Conservation (phyloP, 75 land plant species). For the Larix kaempferi region DNA sequence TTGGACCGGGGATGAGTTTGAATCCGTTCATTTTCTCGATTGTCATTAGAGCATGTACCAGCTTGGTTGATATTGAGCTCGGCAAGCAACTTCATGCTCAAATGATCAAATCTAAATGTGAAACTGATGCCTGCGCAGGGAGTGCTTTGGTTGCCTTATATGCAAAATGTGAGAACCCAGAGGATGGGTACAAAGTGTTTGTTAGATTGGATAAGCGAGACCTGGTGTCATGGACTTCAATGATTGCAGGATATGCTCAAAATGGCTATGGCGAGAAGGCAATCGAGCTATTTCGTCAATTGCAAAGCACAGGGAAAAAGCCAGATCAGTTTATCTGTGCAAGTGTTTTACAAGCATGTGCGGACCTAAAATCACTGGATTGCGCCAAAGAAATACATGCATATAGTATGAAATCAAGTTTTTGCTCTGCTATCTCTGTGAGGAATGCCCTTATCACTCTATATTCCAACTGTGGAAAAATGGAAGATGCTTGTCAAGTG, state of each 20-base stretch:
- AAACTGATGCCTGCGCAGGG: constrained; percentile 9
- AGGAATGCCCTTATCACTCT: constrained; percentile 62
- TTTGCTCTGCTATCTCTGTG: constrained; percentile 11
- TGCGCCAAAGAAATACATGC: neutral
- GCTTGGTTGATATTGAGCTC: neutral
- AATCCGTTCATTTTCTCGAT: constrained; percentile 19
- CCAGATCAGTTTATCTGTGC: neutral
- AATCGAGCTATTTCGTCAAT: neutral
- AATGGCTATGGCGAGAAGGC: constrained; percentile 14
- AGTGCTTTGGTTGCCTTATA: constrained; percentile 16
- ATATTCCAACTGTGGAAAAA: constrained; percentile 48
- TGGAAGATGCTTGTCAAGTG: constrained; percentile 27
- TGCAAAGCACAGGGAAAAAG: constrained; percentile 4
- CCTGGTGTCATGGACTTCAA: too few species aligned
- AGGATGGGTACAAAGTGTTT: neutral
- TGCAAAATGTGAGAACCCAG: neutral
- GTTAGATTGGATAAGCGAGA: constrained; percentile 1
- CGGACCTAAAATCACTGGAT: neutral
- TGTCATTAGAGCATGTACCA: constrained; percentile 14
- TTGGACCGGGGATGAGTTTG: constrained; percentile 6
- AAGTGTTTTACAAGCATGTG: neutral
- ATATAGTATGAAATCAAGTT: neutral
- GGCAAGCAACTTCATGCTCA: constrained; percentile 21
- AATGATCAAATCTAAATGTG: constrained; percentile 1
- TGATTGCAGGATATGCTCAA: neutral